Base-by-base conservation (phyloP, 768 basidiomycete species). In the Tubosaeta sp. region DNA sequence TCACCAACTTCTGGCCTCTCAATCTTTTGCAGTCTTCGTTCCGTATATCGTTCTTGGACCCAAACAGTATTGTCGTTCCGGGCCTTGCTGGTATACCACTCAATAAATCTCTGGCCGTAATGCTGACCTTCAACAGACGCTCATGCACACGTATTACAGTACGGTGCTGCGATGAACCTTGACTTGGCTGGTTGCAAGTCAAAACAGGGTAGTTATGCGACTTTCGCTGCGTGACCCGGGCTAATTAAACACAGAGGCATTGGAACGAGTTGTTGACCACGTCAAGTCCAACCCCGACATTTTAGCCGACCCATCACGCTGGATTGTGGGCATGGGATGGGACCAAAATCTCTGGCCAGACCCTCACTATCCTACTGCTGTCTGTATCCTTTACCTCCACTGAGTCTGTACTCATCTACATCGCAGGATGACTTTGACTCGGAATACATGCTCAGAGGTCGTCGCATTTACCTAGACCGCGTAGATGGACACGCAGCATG, bases 241-340 rank as follows among this genome's bases (percentile, higher is more conserved):
- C 35, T 54, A 34, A 61, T 29, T 18, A 3, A 6, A 13, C 22
- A 1, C 41, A 87, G 90, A 90, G 45, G 75, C 90, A 11, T 66
- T 90, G 13, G 72, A 77, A 4, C 73, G 76, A 1, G 69, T 93
- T 30, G 82, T 82, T 49, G 56, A 66, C 1, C 84, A 86, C 54
- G 77, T 92, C 49, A 60, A 71, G 4, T 66, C 74, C 1, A 79
- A 82, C 46, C 81, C 86, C 0, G 81, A 82, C 34, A 64, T 86
- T 6, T 63, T 71, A 1, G 62, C 75, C 3, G 77, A 88, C 59
- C 72, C 69, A 3, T 70, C 75, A 3, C 70, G 62, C 6, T 96
- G 91, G 90, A 80, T 96, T 36, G 73, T 84, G 58, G 94, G 92
- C 11, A 80, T 87, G 73, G 94, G 94, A 5, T 98, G 94, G 94